Base-by-base conservation (phyloP, 495 filamentous ascomycete species). In the Sordaria brevicollis region DNA sequence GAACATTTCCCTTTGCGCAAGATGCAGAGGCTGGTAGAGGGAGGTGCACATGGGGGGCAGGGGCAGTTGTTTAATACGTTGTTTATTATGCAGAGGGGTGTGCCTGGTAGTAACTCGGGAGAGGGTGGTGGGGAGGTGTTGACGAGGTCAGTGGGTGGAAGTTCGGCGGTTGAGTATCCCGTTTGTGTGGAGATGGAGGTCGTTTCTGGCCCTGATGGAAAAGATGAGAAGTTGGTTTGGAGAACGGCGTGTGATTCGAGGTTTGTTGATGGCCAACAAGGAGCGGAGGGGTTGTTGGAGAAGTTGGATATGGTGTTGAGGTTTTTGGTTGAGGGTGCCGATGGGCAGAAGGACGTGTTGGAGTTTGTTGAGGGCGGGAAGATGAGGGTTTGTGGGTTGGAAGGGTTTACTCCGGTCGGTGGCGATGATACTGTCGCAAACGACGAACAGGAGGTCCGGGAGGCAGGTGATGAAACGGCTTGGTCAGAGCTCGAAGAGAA, bases 121-220 rank as follows among this genome's bases (percentile, higher is more conserved):
- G 7, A 3, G 4, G n/a, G 3, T 4, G 34, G 13, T 2, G 43
- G 36, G 1, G 11, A 57, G 6, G 1, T 19, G n/a, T 17, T 74
- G 7, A 86, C 89, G 72, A 80, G 78, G 57, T 90, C 90, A 21
- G 77, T 89, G 6, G 81, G 85, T 35, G 86, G 89, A 11, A 75
- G 74, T 11, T 87, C 91, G 0, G 83, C 86, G 65, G 87, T 92
- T 21, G 92, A 94, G 69, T 94, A 92, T 74, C 90, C 90, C 0
- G 77, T 94, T n/a, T 93, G 90, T 71, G 85, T 91, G 3, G 92
- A 96, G 78, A 87, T 93, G 82, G 92, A 94, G 71, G 77, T 85
- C 4, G 13, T 62, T 31, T 8, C 49, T 57, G 21, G 49, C 2
- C 10, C 49, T 15, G 21, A 76, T 82, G 4, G 25, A 0, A n/a